Conservation (phyloP, 2,329 filamentous ascomycete genomes). For the Diaporthe sp. region DNA sequence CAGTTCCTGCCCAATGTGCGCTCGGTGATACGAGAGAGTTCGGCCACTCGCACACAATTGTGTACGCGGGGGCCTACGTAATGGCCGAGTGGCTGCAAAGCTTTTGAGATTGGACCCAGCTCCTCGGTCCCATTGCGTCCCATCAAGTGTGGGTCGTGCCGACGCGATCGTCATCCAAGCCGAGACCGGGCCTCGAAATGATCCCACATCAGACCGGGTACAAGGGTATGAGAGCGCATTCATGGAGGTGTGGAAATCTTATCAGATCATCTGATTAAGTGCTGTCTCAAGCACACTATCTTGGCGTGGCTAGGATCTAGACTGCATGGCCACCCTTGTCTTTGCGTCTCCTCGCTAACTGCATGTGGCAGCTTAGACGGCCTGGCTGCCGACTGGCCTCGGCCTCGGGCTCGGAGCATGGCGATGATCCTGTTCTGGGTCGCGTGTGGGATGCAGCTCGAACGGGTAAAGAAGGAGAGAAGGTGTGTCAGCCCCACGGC, state of each 20-base stretch:
- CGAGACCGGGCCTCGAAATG: slow-evolving; percentile 24
- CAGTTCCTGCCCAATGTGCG: background rate
- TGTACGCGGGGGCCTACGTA: slow-evolving; percentile 25
- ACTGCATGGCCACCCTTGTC: slow-evolving; percentile 13
- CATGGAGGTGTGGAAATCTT: slow-evolving; percentile 50
- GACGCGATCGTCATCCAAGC: background rate
- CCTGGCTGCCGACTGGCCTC: slow-evolving; percentile 3
- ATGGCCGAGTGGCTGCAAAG: slow-evolving; percentile 1
- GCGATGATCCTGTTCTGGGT: background rate
- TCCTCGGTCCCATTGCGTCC: slow-evolving; percentile 8
- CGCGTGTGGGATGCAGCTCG: background rate
- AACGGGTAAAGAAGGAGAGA: slow-evolving; percentile 8
- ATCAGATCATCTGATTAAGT: slow-evolving; percentile 63
- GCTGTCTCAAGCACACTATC: slow-evolving; percentile 31
- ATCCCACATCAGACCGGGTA: background rate
- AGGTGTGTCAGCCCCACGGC: background rate
- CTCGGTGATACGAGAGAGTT: background rate
- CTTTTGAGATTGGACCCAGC: slow-evolving; percentile 18
- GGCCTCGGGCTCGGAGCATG: slow-evolving; percentile 4
- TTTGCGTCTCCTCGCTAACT: slow-evolving; percentile 30
- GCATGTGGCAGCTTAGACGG: slow-evolving; percentile 28
- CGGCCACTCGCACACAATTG: background rate
- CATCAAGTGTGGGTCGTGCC: slow-evolving; percentile 2
- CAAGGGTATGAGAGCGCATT: background rate
- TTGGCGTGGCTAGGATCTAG: slow-evolving; percentile 14